Conservation (phyloP, 768 basidiomycete species). For the Lactarius trivialis region DNA sequence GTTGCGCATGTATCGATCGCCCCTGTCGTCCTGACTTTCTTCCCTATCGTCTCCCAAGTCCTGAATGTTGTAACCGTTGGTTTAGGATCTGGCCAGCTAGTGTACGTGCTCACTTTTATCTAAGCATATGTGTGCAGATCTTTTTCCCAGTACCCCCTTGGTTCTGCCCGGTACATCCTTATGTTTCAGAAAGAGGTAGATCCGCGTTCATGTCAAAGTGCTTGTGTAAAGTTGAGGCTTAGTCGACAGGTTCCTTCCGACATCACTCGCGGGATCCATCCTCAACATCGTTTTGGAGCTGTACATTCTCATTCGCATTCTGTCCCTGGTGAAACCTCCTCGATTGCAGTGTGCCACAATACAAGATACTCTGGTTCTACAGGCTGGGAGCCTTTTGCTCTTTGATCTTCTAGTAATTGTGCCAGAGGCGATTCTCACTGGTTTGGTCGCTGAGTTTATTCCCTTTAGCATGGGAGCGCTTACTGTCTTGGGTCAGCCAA, state of each 20-base stretch:
- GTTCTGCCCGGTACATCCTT: not conserved
- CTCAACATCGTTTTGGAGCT: slow-evolving; percentile 35
- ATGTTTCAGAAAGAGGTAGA: slow-evolving; percentile 16
- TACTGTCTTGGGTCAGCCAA: slow-evolving; percentile 37
- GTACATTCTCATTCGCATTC: slow-evolving; percentile 34
- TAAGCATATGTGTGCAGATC: not conserved
- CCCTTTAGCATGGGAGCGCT: slow-evolving; percentile 39
- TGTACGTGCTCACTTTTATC: not conserved
- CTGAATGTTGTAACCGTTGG: not conserved
- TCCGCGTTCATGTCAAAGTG: not conserved
- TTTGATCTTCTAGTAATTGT: slow-evolving; percentile 39
- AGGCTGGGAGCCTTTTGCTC: slow-evolving; percentile 36
- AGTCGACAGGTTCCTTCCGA: slow-evolving; percentile 34
- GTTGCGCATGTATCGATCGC: not conserved
- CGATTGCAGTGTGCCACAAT: slow-evolving; percentile 23
- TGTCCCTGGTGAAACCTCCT: slow-evolving; percentile 28
- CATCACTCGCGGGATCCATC: slow-evolving; percentile 33
- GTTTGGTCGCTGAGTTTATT: slow-evolving; percentile 35
- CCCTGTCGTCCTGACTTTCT: not conserved
- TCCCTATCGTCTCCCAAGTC: not conserved
- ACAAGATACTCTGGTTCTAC: slow-evolving; percentile 30
- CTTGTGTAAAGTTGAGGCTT: not conserved
- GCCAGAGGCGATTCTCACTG: slow-evolving; percentile 32
- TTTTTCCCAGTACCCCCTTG: not conserved
- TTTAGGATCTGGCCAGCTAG: slow-evolving; percentile 7